phyloP scores from a whole-genome alignment of 768 basidiomycete species.

The Roridomyces roridus region DNA sequence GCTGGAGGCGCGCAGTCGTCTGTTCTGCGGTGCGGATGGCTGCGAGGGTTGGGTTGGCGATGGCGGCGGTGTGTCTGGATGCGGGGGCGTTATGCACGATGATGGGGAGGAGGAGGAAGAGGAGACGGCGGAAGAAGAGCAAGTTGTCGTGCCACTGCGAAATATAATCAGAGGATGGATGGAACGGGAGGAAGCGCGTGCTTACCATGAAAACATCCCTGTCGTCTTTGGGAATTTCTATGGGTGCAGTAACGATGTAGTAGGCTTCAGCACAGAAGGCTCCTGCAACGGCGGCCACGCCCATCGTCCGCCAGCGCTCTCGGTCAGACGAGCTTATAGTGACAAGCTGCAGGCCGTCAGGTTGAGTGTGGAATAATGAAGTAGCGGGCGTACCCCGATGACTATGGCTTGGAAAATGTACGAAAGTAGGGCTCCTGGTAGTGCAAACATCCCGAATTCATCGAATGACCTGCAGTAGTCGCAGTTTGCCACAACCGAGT shows the following conservation, averaged over 20 bases:
- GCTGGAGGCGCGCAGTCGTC: conserved; percentile 52
- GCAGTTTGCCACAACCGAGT: conserved; percentile 66
- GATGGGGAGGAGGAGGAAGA: conserved; percentile 66
- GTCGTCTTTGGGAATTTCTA: conserved; percentile 51
- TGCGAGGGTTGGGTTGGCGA: conserved; percentile 32
- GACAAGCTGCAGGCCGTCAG: conserved; percentile 32
- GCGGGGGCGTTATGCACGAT: conserved; percentile 50
- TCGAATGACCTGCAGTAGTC: conserved; percentile 65
- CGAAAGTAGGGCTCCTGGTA: conserved; percentile 59
- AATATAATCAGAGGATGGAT: too few species aligned
- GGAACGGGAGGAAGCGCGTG: neutral
- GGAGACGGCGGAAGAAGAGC: conserved; percentile 55
- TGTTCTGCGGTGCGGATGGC: conserved; percentile 33
- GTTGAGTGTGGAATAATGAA: neutral
- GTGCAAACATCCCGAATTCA: conserved; percentile 65
- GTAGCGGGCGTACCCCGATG: conserved; percentile 46
- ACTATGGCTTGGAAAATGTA: conserved; percentile 65
- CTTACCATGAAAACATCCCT: conserved; percentile 45
- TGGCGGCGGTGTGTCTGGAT: conserved; percentile 39
- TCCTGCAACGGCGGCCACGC: conserved; percentile 48
- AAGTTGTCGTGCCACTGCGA: conserved; percentile 73
- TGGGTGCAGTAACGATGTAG: conserved; percentile 51
- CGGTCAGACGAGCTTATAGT: conserved; percentile 48
- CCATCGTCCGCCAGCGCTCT: conserved; percentile 52
- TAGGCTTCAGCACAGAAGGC: conserved; percentile 52